A percentile compares a stretch with the other conserved stretches of the same genome.
Conservation (phyloP, 2,329 filamentous ascomycete species). For the Periconia macrospinosa region DNA sequence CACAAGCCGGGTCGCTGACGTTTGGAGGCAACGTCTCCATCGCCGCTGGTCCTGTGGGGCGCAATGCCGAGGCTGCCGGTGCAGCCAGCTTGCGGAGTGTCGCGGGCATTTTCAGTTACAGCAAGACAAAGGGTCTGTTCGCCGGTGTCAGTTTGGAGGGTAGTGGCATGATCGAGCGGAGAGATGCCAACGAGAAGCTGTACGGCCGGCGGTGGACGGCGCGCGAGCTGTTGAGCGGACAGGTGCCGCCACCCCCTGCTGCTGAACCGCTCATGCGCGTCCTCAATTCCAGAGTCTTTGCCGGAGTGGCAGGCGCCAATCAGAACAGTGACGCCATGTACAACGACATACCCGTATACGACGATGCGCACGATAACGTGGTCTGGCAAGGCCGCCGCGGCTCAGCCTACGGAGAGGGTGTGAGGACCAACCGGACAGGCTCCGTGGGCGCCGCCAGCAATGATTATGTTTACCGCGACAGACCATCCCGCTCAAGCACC, state of each 20-base stretch:
- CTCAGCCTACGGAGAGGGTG: constrained; percentile 69
- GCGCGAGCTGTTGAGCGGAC: constrained; percentile 76
- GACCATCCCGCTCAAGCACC: constrained; percentile 65
- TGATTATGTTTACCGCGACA: constrained; percentile 57
- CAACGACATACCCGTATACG: constrained; percentile 91
- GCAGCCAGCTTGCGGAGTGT: constrained; percentile 88
- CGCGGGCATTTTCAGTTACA: constrained; percentile 93
- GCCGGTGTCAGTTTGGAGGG: constrained; percentile 94
- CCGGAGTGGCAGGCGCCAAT: constrained; percentile 57
- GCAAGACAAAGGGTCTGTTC: constrained; percentile 96
- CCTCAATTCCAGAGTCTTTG: constrained; percentile 83
- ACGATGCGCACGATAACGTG: constrained; percentile 77
- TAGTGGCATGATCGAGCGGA: constrained; percentile 87
- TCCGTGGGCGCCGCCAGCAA: constrained; percentile 37
- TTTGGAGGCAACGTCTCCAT: constrained; percentile 96
- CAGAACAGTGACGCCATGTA: constrained; percentile 71
- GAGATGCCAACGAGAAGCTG: constrained; percentile 95
- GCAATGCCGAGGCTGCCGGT: constrained; percentile 94
- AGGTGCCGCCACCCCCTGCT: constrained; percentile 75
- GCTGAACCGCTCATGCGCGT: constrained; percentile 83
- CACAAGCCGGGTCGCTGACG: constrained; percentile 87
- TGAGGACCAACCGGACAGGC: constrained; percentile 54
- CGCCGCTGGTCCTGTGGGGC: constrained; percentile 87
- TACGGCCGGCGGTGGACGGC: constrained; percentile 85
- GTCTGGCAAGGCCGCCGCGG: constrained; percentile 80